Evolutionary conservation across 108 stramenopile species (phyloP).

Genomic region (Aurantiochytrium sp.): DNA sequence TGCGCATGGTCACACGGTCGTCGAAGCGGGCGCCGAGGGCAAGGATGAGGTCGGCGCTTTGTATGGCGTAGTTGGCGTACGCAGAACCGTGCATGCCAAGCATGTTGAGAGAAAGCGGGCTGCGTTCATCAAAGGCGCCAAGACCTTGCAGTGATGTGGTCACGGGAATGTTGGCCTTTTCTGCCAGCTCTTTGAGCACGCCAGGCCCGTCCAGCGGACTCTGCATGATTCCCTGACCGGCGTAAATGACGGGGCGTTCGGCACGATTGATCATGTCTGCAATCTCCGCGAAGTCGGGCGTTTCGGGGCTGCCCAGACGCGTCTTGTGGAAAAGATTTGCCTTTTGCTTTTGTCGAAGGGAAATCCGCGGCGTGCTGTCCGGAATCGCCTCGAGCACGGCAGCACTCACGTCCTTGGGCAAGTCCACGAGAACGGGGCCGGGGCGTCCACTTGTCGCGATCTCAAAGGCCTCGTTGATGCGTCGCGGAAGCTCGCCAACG

Average conservation of each 20-base stretch:
- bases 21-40: slow-evolving; percentile 77
- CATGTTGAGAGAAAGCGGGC: slow-evolving; percentile 74
- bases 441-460: too few species aligned
- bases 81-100: slow-evolving; percentile 83
- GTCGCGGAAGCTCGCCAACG: too few species aligned
- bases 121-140: slow-evolving; percentile 72
- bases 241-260: slow-evolving; percentile 76
- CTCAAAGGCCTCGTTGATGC: too few species aligned
- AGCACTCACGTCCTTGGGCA: too few species aligned
- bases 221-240: slow-evolving; percentile 72
- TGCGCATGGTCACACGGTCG: slow-evolving; percentile 76
- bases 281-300: slow-evolving; percentile 31
- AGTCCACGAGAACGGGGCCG: too few species aligned
- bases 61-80: slow-evolving; percentile 77
- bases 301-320: not conserved
- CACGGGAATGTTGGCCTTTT: slow-evolving; percentile 74
- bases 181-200: slow-evolving; percentile 70
- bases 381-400: not conserved
- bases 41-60: slow-evolving; percentile 75
- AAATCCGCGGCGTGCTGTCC: not conserved
- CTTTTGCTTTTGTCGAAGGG: not conserved
- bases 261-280: slow-evolving; percentile 64
- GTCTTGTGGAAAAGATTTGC: slow-evolving; percentile 1
- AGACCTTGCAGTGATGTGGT: slow-evolving; percentile 75
- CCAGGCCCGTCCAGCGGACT: slow-evolving; percentile 44